Evolutionary conservation across 352 stramenopile genomes (phyloP), one percentile per base, ranked within the genome.

Genomic region (Phytophthora meadii): DNA sequence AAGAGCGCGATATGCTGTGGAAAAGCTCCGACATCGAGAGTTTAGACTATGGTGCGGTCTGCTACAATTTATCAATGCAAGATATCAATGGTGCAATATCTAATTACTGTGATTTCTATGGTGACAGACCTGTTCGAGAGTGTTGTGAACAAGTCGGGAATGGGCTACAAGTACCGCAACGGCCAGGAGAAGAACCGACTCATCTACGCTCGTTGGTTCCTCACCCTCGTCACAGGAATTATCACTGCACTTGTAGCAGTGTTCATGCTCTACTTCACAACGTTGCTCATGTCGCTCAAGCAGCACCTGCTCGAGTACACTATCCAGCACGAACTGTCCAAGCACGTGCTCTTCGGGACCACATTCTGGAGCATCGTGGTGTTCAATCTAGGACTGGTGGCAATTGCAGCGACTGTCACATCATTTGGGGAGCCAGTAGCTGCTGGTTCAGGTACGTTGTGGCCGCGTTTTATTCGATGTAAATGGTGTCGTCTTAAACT

Each of bases 71-170:
- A 30, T 27, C 32, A 17, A 25, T 63, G n/a, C 19, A 61, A 15
- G 17, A 54, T 41, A 49, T 17, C 6, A 48, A 30, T 48, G 30
- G 27, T 54, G 47, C 37, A 56, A 19, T 54, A 55, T 22, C 22
- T 54, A 39, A 44, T 22, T 7, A 17, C 36, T 60, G 30, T 14
- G 46, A 45, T 3, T 64, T 6, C 55, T 7, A 12, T 45, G 45
- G 15, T 17, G 36, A 12, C 55, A 95, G 87, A 95, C 65, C 61
- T 91, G 19, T 95, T 95, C 54, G 87, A 95, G 63, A 93, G 84
- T 53, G 84, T 95, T n/a, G 87, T 93, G 40, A 93, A 95, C 79
- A 92, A 93, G 53, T 89, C 81, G 6, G 87, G 87, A 45, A 84
- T 92, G 75, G 76, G 84, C 25, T 93, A 93, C 73, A 87, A 77